Conservation (phyloP, 2,329 filamentous ascomycete species). For the Aspergillus novofumigatus region DNA sequence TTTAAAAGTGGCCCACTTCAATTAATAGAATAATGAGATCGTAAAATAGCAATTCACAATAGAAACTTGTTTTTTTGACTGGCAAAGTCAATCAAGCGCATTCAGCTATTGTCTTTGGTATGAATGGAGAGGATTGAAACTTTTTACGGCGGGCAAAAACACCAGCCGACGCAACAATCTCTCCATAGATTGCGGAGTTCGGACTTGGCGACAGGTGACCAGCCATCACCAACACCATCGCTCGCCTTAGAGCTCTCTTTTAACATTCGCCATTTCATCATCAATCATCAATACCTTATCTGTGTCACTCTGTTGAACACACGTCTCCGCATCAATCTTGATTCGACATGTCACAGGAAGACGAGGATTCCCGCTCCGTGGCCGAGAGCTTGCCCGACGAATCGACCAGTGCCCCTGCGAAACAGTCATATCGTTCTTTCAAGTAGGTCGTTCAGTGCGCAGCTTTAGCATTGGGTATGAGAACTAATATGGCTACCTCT, state of each 20-base stretch:
- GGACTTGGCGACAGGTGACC: slow-evolving; percentile 19
- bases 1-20: not conserved
- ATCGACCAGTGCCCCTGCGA: slow-evolving; percentile 36
- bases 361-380: slow-evolving; percentile 22
- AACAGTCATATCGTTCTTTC: slow-evolving; percentile 61
- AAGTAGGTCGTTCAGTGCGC: slow-evolving; percentile 45
- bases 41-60: not conserved
- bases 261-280: not conserved
- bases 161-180: slow-evolving; percentile 4
- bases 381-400: slow-evolving; percentile 32
- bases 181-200: slow-evolving; percentile 7
- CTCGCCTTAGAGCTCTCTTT: slow-evolving; percentile 4
- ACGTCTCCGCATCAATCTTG: not conserved
- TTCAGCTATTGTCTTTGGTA: not conserved
- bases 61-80: not conserved
- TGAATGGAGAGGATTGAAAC: slow-evolving; percentile 12
- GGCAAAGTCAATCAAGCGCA: not conserved
- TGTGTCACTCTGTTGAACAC: not conserved
- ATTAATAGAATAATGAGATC: not conserved
- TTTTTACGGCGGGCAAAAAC: slow-evolving; percentile 30
- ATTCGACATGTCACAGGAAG: slow-evolving; percentile 31
- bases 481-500: slow-evolving; percentile 4
- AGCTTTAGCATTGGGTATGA: not conserved
- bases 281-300: not conserved
- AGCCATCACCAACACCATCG: slow-evolving; percentile 9